Conservation (phyloP, 192 early-diverging fungal genomes). For the Funneliformis geosporum region DNA sequence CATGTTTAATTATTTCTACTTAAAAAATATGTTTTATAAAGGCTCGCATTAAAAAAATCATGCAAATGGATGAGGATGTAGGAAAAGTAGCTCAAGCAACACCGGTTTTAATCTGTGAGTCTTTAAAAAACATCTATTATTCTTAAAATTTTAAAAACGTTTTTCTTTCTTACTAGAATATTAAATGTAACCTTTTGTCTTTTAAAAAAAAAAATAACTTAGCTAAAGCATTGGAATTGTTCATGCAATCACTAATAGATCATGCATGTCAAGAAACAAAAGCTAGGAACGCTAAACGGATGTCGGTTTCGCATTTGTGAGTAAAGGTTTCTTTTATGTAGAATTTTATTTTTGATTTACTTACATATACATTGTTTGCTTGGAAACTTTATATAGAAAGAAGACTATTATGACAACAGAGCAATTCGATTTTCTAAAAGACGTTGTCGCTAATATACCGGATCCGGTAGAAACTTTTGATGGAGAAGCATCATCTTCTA, state of each 20-base stretch:
- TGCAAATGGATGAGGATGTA: conserved; percentile 99
- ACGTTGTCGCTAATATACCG: conserved; percentile 79
- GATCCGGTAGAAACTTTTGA: conserved; percentile 56
- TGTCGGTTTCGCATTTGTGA: conserved; percentile 87
- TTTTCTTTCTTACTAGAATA: not conserved
- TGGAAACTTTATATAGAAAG: conserved; percentile 53
- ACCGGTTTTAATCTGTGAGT: conserved; percentile 89
- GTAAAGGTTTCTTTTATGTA: conserved; percentile 19
- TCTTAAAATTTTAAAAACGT: not conserved
- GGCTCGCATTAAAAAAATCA: conserved; percentile 99
- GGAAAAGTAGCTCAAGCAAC: conserved; percentile 98
- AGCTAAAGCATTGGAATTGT: conserved; percentile 94
- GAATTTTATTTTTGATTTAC: not conserved
- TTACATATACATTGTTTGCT: not conserved
- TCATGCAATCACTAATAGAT: conserved; percentile 91
- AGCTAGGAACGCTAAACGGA: conserved; percentile 74
- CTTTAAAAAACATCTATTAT: not conserved
- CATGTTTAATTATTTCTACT: not conserved
- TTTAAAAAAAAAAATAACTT: conserved; percentile 6
- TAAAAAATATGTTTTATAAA: conserved; percentile 41
- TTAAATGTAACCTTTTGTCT: not conserved
- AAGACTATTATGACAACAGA: conserved; percentile 79
- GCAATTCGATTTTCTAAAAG: conserved; percentile 93
- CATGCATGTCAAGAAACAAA: conserved; percentile 83
- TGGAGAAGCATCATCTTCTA: conserved; percentile 17